Base-by-base conservation (phyloP, 78 protist genomes). In the Dictyostelium citrinum region DNA sequence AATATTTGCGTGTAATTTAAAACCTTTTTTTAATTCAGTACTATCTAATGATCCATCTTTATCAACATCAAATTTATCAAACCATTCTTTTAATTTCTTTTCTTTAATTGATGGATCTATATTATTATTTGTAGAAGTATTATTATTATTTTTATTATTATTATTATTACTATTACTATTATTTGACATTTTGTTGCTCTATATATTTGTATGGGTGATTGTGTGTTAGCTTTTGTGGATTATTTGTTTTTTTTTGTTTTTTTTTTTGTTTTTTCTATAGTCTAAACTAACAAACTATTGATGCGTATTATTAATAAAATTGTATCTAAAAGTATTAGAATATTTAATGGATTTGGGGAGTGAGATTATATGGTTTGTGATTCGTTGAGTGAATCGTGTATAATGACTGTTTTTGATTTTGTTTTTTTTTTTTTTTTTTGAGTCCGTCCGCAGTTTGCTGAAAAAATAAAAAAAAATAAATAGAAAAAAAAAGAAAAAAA, bases 11-110 rank as follows among this genome's bases (percentile, higher is more conserved):
- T 67, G 79, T 31, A 77, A 39, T 78, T 78, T 45, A 35, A 88
- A 88, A 22, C 93, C 93, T 31, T 79, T 78, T 35, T 88, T 58
- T 31, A 88, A 35, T 88, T 88, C 93, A 29, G 0, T 2, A 64
- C 64, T 88, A 33, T 37, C 71, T 16, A 88, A 10, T 10, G 58
- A 24, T 5, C 93, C 93, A 78, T 88, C 85, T 68, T 88, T 88
- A 67, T 88, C 93, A 31, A 49, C 58, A 88, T 88, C 93, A 55
- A 88, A 88, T 31, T 61, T 33, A 35, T 88, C 81, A 67, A 88
- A 88, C 55, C 81, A 43, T 35, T 88, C 58, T n/a, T 72, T 51
- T 41, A 88, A 72, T 33, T 76, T 88, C 58, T 20, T 12, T 49
- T 45, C 72, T 22, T 43, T 78, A 2, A 61, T 77, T n/a, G 80